Base-by-base conservation (phyloP, 345 rosid species). In the Lenwebbia sp. region DNA sequence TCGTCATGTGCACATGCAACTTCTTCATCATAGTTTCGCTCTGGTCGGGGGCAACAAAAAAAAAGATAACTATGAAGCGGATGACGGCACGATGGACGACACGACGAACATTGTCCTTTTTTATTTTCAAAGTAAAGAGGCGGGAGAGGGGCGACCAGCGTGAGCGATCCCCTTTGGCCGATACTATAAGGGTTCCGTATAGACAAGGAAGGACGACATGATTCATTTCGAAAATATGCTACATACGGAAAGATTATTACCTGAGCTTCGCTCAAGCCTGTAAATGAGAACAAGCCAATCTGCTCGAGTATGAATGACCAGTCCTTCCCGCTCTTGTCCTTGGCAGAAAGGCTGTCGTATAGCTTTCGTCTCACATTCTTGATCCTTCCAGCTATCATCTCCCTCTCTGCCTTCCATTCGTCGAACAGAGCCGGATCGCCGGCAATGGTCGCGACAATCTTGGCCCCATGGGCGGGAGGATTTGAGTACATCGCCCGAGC, bases 231-330 rank as follows among this genome's bases (percentile, higher is more conserved):
- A 33, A 51, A n/a, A 75, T 23, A 22, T 56, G 25, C 30, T 49
- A 58, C 37, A 14, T 1, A 22, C 3, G 40, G 17, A 37, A n/a
- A 74, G 10, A 52, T 10, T 21, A 86, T 50, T 92, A 95, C 99
- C 99, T 94, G 99, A 86, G 95, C 83, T 90, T 92, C 96, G 93
- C 89, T 94, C 90, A 96, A 91, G 87, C 99, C 98, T 5, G 99
- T 95, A 91, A 94, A 94, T 8, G 98, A 96, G 94, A 96, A 96
- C 98, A 96, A 96, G 91, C 99, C 99, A 78, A 97, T 97, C 92
- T 95, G 98, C 89, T 91, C 91, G 8, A 96, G 91, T 83, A 97
- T 92, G 88, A 94, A 95, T 75, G 98, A 95, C 99, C 99, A 95
- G 81, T 97, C 99, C 81, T 96, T 95, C 30, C 98, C 96, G 62